phyloP scores from a whole-genome alignment of 2,329 filamentous ascomycete species.

The Calonectria ilicicola region DNA sequence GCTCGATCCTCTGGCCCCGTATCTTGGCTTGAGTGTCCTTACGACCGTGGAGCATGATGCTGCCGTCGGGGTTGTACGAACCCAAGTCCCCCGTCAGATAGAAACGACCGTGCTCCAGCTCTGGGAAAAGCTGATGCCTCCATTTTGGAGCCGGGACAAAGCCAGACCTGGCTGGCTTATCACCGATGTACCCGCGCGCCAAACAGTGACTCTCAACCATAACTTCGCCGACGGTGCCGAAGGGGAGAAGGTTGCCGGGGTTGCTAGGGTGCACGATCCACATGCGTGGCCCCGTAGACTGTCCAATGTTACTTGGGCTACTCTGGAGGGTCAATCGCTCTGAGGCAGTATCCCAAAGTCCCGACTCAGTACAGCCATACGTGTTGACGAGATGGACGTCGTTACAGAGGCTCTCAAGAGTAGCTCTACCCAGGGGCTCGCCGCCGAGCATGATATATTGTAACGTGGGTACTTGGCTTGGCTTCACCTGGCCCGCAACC shows the following conservation, averaged over 20 bases:
- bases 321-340: constrained; percentile 2
- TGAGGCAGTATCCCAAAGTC: constrained; percentile 15
- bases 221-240: constrained; percentile 23
- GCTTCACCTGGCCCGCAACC: constrained; percentile 21
- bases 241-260: constrained; percentile 17
- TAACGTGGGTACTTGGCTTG: constrained; percentile 18
- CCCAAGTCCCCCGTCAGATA: background rate
- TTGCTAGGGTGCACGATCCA: constrained; percentile 27
- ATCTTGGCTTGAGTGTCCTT: constrained; percentile 23
- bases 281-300: constrained; percentile 18
- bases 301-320: constrained; percentile 14
- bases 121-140: background rate
- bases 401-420: constrained; percentile 14
- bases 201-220: constrained; percentile 25
- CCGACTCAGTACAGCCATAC: constrained; percentile 19
- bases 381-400: constrained; percentile 22
- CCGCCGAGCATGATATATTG: constrained; percentile 26
- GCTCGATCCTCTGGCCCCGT: constrained; percentile 24
- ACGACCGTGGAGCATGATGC: constrained; percentile 11
- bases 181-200: constrained; percentile 17
- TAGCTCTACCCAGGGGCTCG: constrained; percentile 23
- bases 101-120: background rate
- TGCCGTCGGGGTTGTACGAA: constrained; percentile 8
- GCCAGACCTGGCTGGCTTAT: constrained; percentile 1
- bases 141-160: background rate